A percentile compares a stretch with the other conserved stretches of the same genome.
These are phyloP conservation scores for Calycina marina DNA, from an alignment of 2,329 filamentous ascomycete species.

Conservation along the genomic window DNA sequence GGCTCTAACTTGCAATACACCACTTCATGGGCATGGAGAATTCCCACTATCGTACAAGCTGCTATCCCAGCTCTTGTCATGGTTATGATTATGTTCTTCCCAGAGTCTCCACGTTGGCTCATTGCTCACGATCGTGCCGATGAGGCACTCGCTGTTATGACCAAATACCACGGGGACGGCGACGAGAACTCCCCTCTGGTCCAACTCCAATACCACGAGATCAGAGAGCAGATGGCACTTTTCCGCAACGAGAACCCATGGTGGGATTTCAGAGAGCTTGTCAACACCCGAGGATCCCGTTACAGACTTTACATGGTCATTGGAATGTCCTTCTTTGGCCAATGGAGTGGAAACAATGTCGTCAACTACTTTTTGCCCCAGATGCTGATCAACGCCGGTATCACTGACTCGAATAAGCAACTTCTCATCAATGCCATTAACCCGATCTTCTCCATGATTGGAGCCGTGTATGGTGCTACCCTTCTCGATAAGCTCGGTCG, in stretches of 20 bases:
- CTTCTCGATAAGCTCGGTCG: slow-evolving; percentile 29
- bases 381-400: slow-evolving; percentile 28
- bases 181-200: slow-evolving; percentile 36
- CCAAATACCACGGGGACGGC: slow-evolving; percentile 42
- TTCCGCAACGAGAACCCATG: slow-evolving; percentile 39
- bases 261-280: slow-evolving; percentile 43
- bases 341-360: slow-evolving; percentile 22
- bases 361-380: slow-evolving; percentile 20
- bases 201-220: slow-evolving; percentile 40
- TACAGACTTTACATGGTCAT: slow-evolving; percentile 36
- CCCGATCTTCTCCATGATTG: slow-evolving; percentile 27
- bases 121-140: slow-evolving; percentile 39
- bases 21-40: slow-evolving; percentile 37
- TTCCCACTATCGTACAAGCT: slow-evolving; percentile 40
- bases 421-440: slow-evolving; percentile 24
- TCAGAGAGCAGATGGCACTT: slow-evolving; percentile 33
- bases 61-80: slow-evolving; percentile 32
- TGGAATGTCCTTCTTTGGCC: slow-evolving; percentile 37
- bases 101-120: slow-evolving; percentile 22
- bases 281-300: slow-evolving; percentile 31
- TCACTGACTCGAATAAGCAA: slow-evolving; percentile 17
- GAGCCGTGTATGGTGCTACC: slow-evolving; percentile 29
- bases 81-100: slow-evolving; percentile 29
- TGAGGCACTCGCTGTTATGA: slow-evolving; percentile 38
- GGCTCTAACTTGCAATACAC: slow-evolving; percentile 24